Base-by-base conservation (phyloP, 495 filamentous ascomycete species). In the Xylaria palmicola region DNA sequence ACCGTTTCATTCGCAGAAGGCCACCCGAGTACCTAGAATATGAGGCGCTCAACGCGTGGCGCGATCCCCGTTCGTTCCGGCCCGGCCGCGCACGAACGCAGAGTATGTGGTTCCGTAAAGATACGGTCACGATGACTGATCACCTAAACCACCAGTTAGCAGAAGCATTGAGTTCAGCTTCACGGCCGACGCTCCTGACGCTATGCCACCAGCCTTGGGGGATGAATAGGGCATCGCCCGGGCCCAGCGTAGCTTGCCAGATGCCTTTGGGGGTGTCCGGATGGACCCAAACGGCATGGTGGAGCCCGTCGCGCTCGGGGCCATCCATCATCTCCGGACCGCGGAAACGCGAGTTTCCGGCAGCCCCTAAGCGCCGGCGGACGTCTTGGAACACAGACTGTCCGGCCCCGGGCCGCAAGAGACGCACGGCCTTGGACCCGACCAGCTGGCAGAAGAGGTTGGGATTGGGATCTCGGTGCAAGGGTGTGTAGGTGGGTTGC, bases 161-260 rank as follows among this genome's bases (percentile, higher is more conserved):
- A 72, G 90, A 74, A 27, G 53, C 63, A 65, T 84, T 74, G 67
- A 74, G 65, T 24, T 44, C 41, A 0, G 74, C 63, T 12, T 66
- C 43, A 6, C 15, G 22, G 22, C 56, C 65, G 52, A 85, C 66
- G 20, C 93, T 91, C 67, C 85, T 88, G 51, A 98, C 85, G 69
- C 90, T 92, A 81, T 98, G 94, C 94, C 94, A 98, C 92, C 92
- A 98, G 12, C 91, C 91, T 60, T 84, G 86, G 0, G 93, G 94
- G 56, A 98, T 93, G 70, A 93, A 97, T 43, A 98, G 59, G 0
- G 80, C 86, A 78, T 97, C 92, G 0, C 89, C 87, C 13, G 80
- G 74, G 2, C 73, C 70, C 32, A 97, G 65, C n/a, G 65, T 57
- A 10, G 81, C 87, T 64, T 94, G 66, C 32, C 52, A 37, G 3